Evolutionary conservation across 768 basidiomycete genomes (phyloP).

Genomic region (Gloeopeniophorella convolvens): DNA sequence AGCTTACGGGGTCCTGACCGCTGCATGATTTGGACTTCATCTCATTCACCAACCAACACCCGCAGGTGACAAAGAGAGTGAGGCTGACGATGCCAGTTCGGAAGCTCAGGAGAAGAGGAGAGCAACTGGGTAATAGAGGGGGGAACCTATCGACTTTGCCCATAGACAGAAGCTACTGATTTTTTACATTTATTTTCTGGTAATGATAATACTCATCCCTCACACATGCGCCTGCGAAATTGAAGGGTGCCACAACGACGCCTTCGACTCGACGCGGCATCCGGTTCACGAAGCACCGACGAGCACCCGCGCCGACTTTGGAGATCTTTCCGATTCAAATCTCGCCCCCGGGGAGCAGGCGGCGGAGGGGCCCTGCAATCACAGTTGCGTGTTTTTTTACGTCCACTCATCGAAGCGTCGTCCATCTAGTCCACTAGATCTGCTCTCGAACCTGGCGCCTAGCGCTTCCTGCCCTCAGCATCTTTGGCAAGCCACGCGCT

Average conservation of each 20-base stretch:
- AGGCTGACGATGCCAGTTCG: constrained; percentile 27
- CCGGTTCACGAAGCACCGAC: no score
- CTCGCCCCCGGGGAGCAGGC: constrained; percentile 14
- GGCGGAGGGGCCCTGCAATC: constrained; percentile 8
- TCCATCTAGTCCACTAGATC: constrained; percentile 14
- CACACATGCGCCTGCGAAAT: no score
- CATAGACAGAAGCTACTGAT: no score
- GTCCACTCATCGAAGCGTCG: constrained; percentile 17
- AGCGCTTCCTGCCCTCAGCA: not conserved
- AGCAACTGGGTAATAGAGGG: constrained; percentile 38
- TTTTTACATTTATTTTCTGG: not conserved
- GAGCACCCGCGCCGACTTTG: constrained; percentile 1
- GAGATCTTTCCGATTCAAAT: constrained; percentile 17
- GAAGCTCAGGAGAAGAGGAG: constrained; percentile 40
- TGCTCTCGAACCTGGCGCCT: constrained; percentile 8
- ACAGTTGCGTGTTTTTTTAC: constrained; percentile 19
- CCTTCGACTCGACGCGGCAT: not conserved
- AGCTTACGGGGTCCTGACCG: constrained; percentile 65
- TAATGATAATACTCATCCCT: not conserved
- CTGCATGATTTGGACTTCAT: constrained; percentile 30
- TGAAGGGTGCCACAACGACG: constrained; percentile 11
- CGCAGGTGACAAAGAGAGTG: constrained; percentile 23
- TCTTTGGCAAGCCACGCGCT: constrained; percentile 1
- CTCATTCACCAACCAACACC: constrained; percentile 9
- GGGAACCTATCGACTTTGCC: no score